Percentiles rank a stretch among this genome's conserved stretches.
These are phyloP conservation scores for Entomophthora muscae DNA, from an alignment of 371 early-diverging fungal species.

Conservation along the genomic window DNA sequence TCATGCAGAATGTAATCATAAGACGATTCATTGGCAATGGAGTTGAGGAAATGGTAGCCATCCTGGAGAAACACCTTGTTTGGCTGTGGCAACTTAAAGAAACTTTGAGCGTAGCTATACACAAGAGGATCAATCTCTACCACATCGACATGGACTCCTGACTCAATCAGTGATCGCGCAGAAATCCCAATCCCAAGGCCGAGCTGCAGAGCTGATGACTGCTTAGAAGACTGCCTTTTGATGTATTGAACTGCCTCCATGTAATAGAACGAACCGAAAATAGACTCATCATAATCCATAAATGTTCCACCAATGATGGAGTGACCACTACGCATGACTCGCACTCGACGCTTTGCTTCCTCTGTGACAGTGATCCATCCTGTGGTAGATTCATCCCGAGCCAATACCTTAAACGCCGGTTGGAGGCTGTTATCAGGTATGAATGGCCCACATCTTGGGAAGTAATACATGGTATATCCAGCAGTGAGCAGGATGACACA, in stretches of 20 bases:
- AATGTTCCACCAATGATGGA: constrained; percentile 62
- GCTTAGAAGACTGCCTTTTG: neutral
- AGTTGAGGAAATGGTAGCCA: constrained; percentile 18
- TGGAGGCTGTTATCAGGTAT: constrained; percentile 7
- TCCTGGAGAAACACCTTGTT: constrained; percentile 35
- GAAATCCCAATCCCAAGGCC: constrained; percentile 70
- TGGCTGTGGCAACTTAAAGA: constrained; percentile 37
- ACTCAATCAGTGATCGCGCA: constrained; percentile 34
- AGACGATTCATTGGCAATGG: constrained; percentile 5
- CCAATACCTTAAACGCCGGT: constrained; percentile 23
- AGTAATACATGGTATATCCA: constrained; percentile 12
- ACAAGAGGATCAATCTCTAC: constrained; percentile 64
- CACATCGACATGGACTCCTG: constrained; percentile 37
- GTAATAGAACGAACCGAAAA: constrained; percentile 56
- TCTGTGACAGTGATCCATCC: constrained; percentile 57
- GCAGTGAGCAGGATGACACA: neutral
- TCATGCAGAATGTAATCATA: constrained; percentile 78
- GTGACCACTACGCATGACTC: constrained; percentile 60
- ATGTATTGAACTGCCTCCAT: constrained; percentile 26
- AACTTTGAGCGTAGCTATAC: constrained; percentile 32
- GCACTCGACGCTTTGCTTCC: constrained; percentile 22
- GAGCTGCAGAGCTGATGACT: neutral
- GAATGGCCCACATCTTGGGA: constrained; percentile 5
- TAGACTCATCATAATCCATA: constrained; percentile 33
- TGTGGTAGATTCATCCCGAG: constrained; percentile 41